Evolutionary conservation across 2,329 filamentous ascomycete species (phyloP), one percentile per base, ranked within the genome.

Genomic region (Achaetomium macrosporum): DNA sequence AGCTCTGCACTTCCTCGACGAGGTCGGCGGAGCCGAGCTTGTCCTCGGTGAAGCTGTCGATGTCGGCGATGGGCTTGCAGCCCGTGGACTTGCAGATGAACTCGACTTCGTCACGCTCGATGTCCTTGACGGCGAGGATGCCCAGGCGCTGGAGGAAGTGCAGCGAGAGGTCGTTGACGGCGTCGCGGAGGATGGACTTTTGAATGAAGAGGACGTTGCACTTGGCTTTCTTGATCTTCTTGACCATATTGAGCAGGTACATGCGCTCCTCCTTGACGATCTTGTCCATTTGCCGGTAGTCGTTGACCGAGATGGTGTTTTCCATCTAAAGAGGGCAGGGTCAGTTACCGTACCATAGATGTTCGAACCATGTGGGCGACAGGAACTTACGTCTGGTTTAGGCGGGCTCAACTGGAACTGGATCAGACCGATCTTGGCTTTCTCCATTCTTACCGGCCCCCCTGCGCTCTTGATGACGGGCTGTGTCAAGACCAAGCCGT

Each of bases 171-270:
- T 99, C 93, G 76, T 99, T 99, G 70, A 99, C 91, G 35, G 93
- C 93, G 66, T 99, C 93, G 63, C 93, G 85, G 54, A 99, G 83
- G 64, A 99, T 99, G 13, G 92, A 97, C 76, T 99, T 99, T 69
- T 99, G 93, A 63, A 99, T 97, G 62, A 99, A 79, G 42, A 97
- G 84, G 41, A 99, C 93, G 66, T 99, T 99, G 76, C 93, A 99
- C 78, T 97, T 99, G 62, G 93, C 91, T 81, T 97, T 99, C 77
- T 97, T 96, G 73, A 99, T 99, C 81, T 97, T 99, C 83, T 99
- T 97, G 68, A 95, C 91, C 83, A 99, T 88, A 78, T 97, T 97
- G 54, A 99, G 82, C 59, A 99, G 83, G 73, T 99, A 99, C 63
- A 93, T 88, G 62, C 93, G 89, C 77, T 99, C 93, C 75, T 99